Evolutionary conservation across 2,329 filamentous ascomycete species (phyloP).

Genomic region (Pseudocercospora eumusae): DNA sequence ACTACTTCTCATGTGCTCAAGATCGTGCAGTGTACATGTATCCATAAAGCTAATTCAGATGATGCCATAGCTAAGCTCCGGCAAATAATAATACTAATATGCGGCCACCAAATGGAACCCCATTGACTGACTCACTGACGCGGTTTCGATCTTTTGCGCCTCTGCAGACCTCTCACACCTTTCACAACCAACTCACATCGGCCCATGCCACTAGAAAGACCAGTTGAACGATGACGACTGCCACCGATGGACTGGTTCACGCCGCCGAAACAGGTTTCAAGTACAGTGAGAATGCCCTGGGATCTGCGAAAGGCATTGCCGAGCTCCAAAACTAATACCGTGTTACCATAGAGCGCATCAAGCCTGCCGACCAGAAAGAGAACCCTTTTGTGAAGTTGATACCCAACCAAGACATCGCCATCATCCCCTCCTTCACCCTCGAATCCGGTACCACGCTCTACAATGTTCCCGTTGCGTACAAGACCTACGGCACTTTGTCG

Average conservation of each 20-base stretch:
- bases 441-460: conserved; percentile 83
- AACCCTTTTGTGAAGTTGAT: conserved; percentile 89
- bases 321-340: conserved; percentile 15
- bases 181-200: conserved; percentile 1
- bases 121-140: conserved; percentile 11
- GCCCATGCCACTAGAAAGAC: conserved; percentile 15
- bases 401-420: conserved; percentile 80
- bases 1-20: background rate
- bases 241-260: conserved; percentile 34
- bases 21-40: background rate
- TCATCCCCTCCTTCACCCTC: conserved; percentile 85
- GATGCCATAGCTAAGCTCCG: conserved; percentile 9
- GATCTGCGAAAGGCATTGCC: conserved; percentile 6
- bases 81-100: too few species aligned
- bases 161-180: background rate
- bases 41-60: background rate
- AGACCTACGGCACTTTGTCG: conserved; percentile 61
- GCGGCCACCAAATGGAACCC: background rate
- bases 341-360: conserved; percentile 35
- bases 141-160: background rate
- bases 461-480: conserved; percentile 71
- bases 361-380: conserved; percentile 65
- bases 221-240: conserved; percentile 30
- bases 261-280: conserved; percentile 28
- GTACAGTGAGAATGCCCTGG: conserved; percentile 23